These are phyloP conservation scores for Colletotrichum scovillei DNA, from an alignment of 2,329 filamentous ascomycete genomes.

Conservation along the genomic window DNA sequence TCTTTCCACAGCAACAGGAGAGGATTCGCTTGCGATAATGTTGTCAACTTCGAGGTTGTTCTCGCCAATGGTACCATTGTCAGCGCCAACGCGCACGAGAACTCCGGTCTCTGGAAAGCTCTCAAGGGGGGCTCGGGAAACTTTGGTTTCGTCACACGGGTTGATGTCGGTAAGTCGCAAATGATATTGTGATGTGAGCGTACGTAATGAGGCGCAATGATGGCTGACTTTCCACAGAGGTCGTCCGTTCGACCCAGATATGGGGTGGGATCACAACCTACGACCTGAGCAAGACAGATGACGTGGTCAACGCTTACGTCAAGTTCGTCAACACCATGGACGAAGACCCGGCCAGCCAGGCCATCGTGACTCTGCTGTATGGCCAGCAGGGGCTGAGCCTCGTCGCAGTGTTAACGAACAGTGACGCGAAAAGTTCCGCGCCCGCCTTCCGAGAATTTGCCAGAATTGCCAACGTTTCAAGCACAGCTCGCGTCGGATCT, in stretches of 20 bases:
- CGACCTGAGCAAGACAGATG: slow-evolving; percentile 39
- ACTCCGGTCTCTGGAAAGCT: slow-evolving; percentile 46
- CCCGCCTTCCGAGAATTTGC: slow-evolving; percentile 41
- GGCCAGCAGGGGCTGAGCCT: slow-evolving; percentile 36
- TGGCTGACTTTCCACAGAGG: not conserved
- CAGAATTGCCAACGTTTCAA: slow-evolving; percentile 38
- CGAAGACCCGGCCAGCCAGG: slow-evolving; percentile 41
- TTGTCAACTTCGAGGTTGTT: slow-evolving; percentile 57
- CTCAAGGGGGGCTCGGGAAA: slow-evolving; percentile 57
- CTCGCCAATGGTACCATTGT: slow-evolving; percentile 54
- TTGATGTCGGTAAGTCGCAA: slow-evolving; percentile 31
- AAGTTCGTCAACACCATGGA: slow-evolving; percentile 42
- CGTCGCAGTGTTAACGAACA: slow-evolving; percentile 42
- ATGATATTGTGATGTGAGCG: not conserved
- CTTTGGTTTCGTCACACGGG: slow-evolving; percentile 51
- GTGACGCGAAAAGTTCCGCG: slow-evolving; percentile 37
- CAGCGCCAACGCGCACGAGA: not conserved
- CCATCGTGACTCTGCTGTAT: slow-evolving; percentile 42
- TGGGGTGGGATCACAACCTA: slow-evolving; percentile 44
- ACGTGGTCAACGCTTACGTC: slow-evolving; percentile 42
- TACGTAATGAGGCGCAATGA: not conserved
- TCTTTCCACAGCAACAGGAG: slow-evolving; percentile 43
- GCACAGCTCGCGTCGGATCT: slow-evolving; percentile 38
- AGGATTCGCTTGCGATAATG: slow-evolving; percentile 56
- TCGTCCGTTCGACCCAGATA: slow-evolving; percentile 38